Evolutionary conservation across 352 stramenopile species (phyloP).

Genomic region (Phytopythium chamaehyphon): DNA sequence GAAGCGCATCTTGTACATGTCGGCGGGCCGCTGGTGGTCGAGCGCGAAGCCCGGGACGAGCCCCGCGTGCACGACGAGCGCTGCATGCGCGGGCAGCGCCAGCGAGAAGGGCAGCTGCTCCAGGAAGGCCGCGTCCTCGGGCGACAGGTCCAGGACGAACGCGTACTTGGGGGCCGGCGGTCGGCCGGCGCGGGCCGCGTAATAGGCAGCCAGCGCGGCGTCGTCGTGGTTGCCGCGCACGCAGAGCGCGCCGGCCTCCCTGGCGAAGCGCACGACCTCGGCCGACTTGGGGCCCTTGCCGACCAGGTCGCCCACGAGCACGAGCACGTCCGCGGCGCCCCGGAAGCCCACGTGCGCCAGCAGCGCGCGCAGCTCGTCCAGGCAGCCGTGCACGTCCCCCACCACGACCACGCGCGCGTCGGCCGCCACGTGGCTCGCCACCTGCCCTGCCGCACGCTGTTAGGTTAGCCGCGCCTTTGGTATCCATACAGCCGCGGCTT

Average conservation of each 20-base stretch:
- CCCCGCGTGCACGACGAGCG: slow-evolving; percentile 72
- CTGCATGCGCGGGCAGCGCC: slow-evolving; percentile 50
- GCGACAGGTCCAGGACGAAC: slow-evolving; percentile 59
- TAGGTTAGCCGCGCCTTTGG: no score
- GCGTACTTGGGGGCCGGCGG: slow-evolving; percentile 42
- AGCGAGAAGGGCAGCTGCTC: slow-evolving; percentile 79
- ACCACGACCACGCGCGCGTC: slow-evolving; percentile 72
- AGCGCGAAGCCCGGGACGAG: slow-evolving; percentile 56
- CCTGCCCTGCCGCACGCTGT: no score
- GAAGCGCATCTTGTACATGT: slow-evolving; percentile 93
- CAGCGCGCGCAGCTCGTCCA: slow-evolving; percentile 74
- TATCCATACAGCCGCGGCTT: neutral
- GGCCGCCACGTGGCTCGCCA: slow-evolving; percentile 21
- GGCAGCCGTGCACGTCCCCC: slow-evolving; percentile 91
- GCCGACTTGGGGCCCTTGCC: slow-evolving; percentile 90
- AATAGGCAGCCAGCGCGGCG: slow-evolving; percentile 55
- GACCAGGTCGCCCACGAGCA: slow-evolving; percentile 91
- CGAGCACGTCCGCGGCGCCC: slow-evolving; percentile 57
- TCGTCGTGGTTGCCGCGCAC: slow-evolving; percentile 85
- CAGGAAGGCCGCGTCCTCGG: slow-evolving; percentile 58
- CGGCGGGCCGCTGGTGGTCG: slow-evolving; percentile 74
- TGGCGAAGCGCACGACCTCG: slow-evolving; percentile 74
- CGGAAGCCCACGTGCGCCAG: slow-evolving; percentile 42
- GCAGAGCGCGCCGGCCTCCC: slow-evolving; percentile 36
- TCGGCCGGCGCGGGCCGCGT: slow-evolving; percentile 26